Evolutionary conservation across 495 filamentous ascomycete genomes (phyloP).

Genomic region (Annulohypoxylon stygium): DNA sequence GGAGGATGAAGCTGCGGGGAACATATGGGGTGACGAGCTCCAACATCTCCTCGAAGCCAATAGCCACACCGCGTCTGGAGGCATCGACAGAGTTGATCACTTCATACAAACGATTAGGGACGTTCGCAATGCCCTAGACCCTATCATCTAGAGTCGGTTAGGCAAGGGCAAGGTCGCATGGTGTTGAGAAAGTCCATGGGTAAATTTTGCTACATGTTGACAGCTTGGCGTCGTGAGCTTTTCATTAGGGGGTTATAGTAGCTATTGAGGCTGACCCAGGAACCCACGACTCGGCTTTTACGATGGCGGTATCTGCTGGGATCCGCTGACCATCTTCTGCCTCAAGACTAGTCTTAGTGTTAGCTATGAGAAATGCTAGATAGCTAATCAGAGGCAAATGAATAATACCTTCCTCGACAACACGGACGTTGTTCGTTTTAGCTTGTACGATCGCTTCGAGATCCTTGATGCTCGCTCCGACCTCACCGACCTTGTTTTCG

Average conservation of each 20-base stretch:
- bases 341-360: conserved; percentile 61
- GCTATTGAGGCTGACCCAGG: conserved; percentile 38
- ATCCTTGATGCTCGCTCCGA: conserved; percentile 82
- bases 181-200: not conserved
- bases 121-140: conserved; percentile 40
- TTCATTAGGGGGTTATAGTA: conserved; percentile 21
- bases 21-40: conserved; percentile 58
- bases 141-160: conserved; percentile 31
- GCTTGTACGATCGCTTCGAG: conserved; percentile 87
- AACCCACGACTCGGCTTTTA: conserved; percentile 34
- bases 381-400: not conserved
- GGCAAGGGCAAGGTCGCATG: not conserved
- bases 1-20: conserved; percentile 44
- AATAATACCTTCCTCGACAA: conserved; percentile 87
- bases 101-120: conserved; percentile 49
- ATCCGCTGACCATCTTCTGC: conserved; percentile 66
- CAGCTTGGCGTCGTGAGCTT: conserved; percentile 5
- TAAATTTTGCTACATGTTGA: conserved; percentile 6
- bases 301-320: conserved; percentile 37
- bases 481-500: conserved; percentile 81
- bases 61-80: conserved; percentile 3
- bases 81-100: conserved; percentile 40
- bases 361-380: conserved; percentile 14
- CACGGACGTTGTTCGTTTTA: conserved; percentile 84
- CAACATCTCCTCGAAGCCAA: conserved; percentile 61